phyloP scores from a whole-genome alignment of 2,329 filamentous ascomycete species.

The Colletotrichum siamense region DNA sequence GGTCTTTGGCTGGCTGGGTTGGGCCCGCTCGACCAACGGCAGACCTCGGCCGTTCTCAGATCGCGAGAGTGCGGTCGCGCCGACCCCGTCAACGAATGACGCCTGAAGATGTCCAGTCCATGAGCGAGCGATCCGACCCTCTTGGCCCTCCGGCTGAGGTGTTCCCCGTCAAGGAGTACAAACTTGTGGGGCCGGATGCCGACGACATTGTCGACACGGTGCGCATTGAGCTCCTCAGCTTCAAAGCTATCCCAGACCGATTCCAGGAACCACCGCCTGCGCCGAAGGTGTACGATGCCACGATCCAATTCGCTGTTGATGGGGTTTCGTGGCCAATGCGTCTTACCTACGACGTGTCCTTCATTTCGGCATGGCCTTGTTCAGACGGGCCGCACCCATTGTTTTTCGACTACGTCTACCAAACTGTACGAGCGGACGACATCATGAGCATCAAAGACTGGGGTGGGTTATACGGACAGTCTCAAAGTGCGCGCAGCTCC shows the following conservation, averaged over 20 bases:
- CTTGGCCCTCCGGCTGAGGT: slow-evolving; percentile 66
- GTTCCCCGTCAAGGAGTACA: slow-evolving; percentile 73
- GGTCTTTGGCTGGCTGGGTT: slow-evolving; percentile 75
- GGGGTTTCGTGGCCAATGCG: slow-evolving; percentile 68
- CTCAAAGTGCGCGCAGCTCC: slow-evolving; percentile 31
- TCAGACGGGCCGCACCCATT: slow-evolving; percentile 69
- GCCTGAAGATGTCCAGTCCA: slow-evolving; percentile 66
- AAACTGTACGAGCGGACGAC: slow-evolving; percentile 65
- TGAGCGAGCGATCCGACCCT: slow-evolving; percentile 72
- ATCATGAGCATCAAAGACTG: slow-evolving; percentile 71
- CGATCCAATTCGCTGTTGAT: slow-evolving; percentile 68
- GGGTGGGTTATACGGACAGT: slow-evolving; percentile 51
- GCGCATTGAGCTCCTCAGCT: slow-evolving; percentile 70
- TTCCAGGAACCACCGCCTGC: slow-evolving; percentile 26
- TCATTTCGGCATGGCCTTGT: slow-evolving; percentile 70
- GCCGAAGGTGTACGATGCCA: slow-evolving; percentile 63
- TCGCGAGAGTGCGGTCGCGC: slow-evolving; percentile 70
- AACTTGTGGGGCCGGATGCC: slow-evolving; percentile 60
- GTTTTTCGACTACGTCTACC: slow-evolving; percentile 74
- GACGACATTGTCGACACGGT: slow-evolving; percentile 69
- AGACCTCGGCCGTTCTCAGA: slow-evolving; percentile 72
- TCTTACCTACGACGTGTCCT: slow-evolving; percentile 69
- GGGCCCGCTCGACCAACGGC: slow-evolving; percentile 73
- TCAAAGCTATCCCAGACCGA: slow-evolving; percentile 49
- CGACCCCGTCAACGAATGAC: slow-evolving; percentile 61